Conservation (phyloP, 768 basidiomycete genomes). For the Boletus pseudo-olivaceus region DNA sequence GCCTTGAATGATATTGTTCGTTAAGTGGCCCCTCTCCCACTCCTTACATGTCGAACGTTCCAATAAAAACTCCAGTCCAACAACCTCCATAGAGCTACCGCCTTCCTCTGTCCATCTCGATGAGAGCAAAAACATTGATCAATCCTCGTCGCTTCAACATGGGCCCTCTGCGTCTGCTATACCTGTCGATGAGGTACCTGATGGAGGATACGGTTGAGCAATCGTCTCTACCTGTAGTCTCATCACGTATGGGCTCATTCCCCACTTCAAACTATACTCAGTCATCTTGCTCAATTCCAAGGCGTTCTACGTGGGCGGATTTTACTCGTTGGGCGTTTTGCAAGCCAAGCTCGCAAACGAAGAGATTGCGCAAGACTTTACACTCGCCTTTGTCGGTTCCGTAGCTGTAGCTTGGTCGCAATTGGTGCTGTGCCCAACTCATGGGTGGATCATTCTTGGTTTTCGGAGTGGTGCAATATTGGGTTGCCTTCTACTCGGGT, state of each 20-base stretch:
- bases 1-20: neutral
- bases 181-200: slow-evolving; percentile 18
- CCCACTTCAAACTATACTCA: neutral
- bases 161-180: neutral
- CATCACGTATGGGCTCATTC: slow-evolving; percentile 20
- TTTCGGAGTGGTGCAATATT: slow-evolving; percentile 26
- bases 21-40: neutral
- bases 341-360: slow-evolving; percentile 29
- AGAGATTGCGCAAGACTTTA: slow-evolving; percentile 23
- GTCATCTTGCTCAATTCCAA: slow-evolving; percentile 7
- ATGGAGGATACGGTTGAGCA: slow-evolving; percentile 34
- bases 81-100: neutral
- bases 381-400: slow-evolving; percentile 34
- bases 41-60: neutral
- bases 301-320: slow-evolving; percentile 24
- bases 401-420: slow-evolving; percentile 28
- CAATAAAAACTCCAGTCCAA: neutral
- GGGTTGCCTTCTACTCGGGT: slow-evolving; percentile 28
- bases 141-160: neutral
- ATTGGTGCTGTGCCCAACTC: slow-evolving; percentile 28
- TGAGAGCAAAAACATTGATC: neutral
- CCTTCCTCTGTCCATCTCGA: neutral
- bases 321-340: slow-evolving; percentile 31
- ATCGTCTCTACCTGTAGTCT: slow-evolving; percentile 29
- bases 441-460: slow-evolving; percentile 31